Base-by-base conservation (phyloP, 495 filamentous ascomycete genomes). In the Penicillium nucicola region DNA sequence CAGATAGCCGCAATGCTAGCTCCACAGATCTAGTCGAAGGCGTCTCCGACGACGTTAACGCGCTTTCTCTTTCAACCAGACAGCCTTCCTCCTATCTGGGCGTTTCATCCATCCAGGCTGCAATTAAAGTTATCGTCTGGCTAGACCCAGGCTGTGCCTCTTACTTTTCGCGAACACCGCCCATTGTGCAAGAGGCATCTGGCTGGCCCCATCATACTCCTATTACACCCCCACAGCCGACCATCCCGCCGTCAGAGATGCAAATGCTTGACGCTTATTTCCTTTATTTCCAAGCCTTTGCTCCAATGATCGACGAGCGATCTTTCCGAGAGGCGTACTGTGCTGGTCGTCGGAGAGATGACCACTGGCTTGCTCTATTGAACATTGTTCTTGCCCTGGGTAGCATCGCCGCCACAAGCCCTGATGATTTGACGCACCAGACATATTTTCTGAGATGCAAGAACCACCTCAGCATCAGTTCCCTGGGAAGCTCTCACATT, bases 341-440 rank as follows among this genome's bases (percentile, higher is more conserved):
- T 9, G 78, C 82, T 38, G 84, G 81, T 23, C 79, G 81, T 45
- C 73, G 88, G 10, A 80, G 75, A 53, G 88, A 92, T 61, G 71
- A 81, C 8, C 81, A 84, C 9, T 92, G 88, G 88, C 76, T 90
- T 14, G 84, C 83, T 0, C 65, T 92, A 18, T 72, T 90, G 18
- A 91, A 92, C 61, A 89, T 89, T 71, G 86, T 92, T 23, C 84
- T 91, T 45, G 87, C 88, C 15, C 78, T 91, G 66, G 88, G 88
- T 15, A 86, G 84, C 55, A 84, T 92, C 34, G 84, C 81, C 0
- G 83, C 83, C 18, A 81, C 78, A 25, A 85, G 84, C 45, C 84
- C 82, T 1, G 83, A 87, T 56, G 84, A 89, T 63, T 80, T 79
- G 49, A 82, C 78, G 45, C 88, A 92, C 53, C 75, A 86, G 55